Conservation (phyloP, 1,284 basidiomycete genomes). For the Melampsora larici-populina region DNA sequence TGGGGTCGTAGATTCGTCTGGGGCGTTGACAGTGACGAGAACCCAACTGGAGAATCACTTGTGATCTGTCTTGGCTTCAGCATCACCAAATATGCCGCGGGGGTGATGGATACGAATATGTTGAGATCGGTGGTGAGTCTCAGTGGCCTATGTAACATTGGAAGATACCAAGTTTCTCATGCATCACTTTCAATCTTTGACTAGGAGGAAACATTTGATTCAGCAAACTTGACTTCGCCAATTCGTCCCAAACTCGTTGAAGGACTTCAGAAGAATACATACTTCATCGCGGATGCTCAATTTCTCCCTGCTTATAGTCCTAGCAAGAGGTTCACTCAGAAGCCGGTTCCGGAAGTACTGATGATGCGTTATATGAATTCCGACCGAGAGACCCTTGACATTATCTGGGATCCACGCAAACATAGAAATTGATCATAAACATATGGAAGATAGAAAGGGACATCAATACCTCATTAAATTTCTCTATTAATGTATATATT, state of each 20-base stretch:
- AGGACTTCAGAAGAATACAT: not conserved
- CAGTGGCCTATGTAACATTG: not conserved
- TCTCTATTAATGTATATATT: too few species aligned
- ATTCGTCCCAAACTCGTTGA: not conserved
- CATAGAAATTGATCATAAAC: not conserved
- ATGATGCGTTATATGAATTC: slow-evolving; percentile 2
- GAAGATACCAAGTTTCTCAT: not conserved
- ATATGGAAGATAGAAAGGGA: too few species aligned
- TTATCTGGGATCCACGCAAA: not conserved
- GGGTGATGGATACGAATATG: not conserved
- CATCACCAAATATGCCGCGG: not conserved
- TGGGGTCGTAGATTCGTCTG: slow-evolving; percentile 6
- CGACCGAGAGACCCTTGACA: not conserved
- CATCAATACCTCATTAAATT: too few species aligned
- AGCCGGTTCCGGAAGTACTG: not conserved
- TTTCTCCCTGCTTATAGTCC: not conserved
- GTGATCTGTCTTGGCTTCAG: slow-evolving; percentile 7
- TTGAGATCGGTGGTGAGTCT: not conserved
- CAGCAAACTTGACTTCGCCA: not conserved
- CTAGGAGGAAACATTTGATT: slow-evolving; percentile 8
- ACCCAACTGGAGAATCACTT: not conserved
- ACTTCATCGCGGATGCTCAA: not conserved
- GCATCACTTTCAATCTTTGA: not conserved
- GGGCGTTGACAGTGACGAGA: not conserved
- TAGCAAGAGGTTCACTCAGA: not conserved